These are phyloP conservation scores for Fomitiporia mediterranea DNA, from an alignment of 1,284 basidiomycete genomes.

Conservation along the genomic window DNA sequence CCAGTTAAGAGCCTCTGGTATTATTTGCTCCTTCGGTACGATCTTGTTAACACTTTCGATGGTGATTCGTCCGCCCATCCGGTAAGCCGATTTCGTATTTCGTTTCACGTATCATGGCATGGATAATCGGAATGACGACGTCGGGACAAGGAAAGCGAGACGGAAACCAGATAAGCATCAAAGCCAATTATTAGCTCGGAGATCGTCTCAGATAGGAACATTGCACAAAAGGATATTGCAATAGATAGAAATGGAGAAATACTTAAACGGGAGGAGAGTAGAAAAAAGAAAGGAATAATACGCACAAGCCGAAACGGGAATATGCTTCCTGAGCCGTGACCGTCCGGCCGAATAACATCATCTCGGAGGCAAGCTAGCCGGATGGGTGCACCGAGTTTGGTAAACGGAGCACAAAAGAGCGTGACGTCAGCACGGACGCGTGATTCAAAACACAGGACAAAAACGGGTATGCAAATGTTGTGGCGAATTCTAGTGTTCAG, in stretches of 20 bases:
- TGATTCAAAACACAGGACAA: neutral
- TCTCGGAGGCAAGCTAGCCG: slow-evolving; percentile 68
- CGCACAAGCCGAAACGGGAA: slow-evolving; percentile 71
- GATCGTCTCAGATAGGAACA: slow-evolving; percentile 13
- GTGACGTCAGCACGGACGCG: neutral
- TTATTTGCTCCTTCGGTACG: slow-evolving; percentile 51
- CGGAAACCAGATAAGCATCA: neutral
- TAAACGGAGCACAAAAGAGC: neutral
- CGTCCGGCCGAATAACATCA: slow-evolving; percentile 68
- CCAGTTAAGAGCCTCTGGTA: slow-evolving; percentile 58
- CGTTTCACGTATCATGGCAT: neutral
- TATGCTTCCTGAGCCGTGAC: slow-evolving; percentile 67
- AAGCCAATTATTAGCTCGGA: slow-evolving; percentile 2
- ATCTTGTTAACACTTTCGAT: slow-evolving; percentile 60
- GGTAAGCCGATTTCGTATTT: slow-evolving; percentile 13
- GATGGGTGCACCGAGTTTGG: neutral
- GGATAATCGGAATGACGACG: too few relatives aligned
- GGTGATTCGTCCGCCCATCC: slow-evolving; percentile 7
- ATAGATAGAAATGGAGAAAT: neutral
- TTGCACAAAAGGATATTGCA: too few relatives aligned
- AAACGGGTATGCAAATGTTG: too few relatives aligned
- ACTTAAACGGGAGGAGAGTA: too few relatives aligned
- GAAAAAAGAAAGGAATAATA: slow-evolving; percentile 22
- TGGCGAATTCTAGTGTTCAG: too few relatives aligned
- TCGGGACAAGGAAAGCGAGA: neutral